Evolutionary conservation across 768 basidiomycete species (phyloP).

Genomic region (Xerocomus spinulosus): DNA sequence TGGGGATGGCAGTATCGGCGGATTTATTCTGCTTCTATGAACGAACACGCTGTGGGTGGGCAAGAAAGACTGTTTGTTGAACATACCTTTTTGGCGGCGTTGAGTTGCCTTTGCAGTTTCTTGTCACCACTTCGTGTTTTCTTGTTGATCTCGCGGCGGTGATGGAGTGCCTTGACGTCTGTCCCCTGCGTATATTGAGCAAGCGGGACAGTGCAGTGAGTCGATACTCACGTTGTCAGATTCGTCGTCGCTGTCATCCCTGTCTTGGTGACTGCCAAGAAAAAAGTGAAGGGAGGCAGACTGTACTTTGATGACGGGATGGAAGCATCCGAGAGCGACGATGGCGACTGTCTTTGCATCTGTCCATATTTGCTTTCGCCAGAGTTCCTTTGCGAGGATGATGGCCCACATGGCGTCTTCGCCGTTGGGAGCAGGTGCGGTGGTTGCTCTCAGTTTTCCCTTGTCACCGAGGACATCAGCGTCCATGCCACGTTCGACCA

Average conservation of each 20-base stretch:
- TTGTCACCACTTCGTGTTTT: constrained; percentile 82
- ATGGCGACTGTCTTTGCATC: constrained; percentile 93
- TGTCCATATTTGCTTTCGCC: constrained; percentile 90
- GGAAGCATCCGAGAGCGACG: constrained; percentile 85
- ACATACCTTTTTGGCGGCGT: constrained; percentile 67
- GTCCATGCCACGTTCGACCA: constrained; percentile 92
- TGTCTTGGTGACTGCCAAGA: constrained; percentile 80
- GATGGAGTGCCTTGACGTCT: constrained; percentile 71
- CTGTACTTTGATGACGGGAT: constrained; percentile 91
- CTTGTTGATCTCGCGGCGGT: constrained; percentile 90
- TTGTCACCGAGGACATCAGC: constrained; percentile 80
- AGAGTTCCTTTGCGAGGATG: constrained; percentile 87
- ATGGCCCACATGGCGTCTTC: constrained; percentile 99
- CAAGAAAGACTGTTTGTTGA: not conserved
- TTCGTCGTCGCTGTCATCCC: constrained; percentile 69
- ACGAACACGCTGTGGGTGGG: constrained; percentile 27
- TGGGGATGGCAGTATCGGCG: constrained; percentile 39
- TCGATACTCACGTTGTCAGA: constrained; percentile 40
- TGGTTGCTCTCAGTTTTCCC: constrained; percentile 56
- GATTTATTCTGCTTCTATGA: constrained; percentile 34
- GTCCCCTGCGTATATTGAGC: constrained; percentile 40
- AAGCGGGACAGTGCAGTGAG: not conserved
- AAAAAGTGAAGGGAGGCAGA: constrained; percentile 95
- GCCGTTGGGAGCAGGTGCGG: constrained; percentile 41
- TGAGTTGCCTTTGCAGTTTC: constrained; percentile 70